Conservation (phyloP, 2,329 filamentous ascomycete species). For the Sporothrix globosa region DNA sequence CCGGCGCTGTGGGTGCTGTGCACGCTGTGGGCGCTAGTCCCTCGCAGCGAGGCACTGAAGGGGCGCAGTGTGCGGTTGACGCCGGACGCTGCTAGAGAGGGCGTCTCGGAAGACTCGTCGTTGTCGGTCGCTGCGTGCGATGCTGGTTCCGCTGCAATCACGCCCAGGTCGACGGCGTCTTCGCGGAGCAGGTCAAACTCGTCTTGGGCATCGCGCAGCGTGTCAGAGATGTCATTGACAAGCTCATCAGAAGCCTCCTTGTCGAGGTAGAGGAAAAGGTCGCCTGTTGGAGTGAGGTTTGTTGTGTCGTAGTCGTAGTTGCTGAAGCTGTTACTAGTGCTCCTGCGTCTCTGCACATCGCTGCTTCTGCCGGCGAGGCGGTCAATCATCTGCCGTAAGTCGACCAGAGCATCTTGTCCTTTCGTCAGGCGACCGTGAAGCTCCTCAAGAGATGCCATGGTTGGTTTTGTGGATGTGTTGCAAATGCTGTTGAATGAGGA, state of each 20-base stretch:
- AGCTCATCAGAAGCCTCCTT: constrained; percentile 68
- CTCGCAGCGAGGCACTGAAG: constrained; percentile 1
- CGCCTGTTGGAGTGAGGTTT: background rate
- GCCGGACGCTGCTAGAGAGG: background rate
- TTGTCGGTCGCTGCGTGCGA: background rate
- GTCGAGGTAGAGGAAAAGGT: constrained; percentile 42
- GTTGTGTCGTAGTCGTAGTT: background rate
- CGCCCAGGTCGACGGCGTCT: constrained; percentile 70
- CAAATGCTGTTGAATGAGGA: background rate
- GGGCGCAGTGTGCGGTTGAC: constrained; percentile 17
- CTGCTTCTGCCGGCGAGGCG: constrained; percentile 58
- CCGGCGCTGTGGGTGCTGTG: background rate
- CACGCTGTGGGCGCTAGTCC: background rate
- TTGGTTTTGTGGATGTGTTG: background rate
- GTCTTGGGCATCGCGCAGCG: constrained; percentile 76
- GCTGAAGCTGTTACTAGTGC: background rate
- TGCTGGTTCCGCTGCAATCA: constrained; percentile 43
- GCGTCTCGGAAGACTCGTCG: background rate
- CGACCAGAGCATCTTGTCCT: constrained; percentile 63
- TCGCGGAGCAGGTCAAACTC: constrained; percentile 80
- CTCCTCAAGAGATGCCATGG: constrained; percentile 56
- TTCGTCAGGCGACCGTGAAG: constrained; percentile 63
- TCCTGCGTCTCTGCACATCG: background rate
- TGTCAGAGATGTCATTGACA: constrained; percentile 76
- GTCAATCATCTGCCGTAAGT: constrained; percentile 62